Conservation (phyloP, 78 protist species). For the Dictyostelium citrinum region DNA sequence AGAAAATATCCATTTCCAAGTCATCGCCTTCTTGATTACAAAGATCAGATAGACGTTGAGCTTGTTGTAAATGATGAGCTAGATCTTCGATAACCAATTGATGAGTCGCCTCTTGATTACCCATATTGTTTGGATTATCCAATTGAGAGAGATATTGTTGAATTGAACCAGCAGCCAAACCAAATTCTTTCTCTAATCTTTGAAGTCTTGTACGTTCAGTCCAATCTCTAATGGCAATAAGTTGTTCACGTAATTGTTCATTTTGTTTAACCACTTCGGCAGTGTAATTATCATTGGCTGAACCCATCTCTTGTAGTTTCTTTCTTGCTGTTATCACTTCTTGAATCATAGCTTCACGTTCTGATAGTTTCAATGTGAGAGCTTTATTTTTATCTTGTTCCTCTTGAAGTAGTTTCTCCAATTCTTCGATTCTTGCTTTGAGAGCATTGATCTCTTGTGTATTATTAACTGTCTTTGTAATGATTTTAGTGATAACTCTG, state of each 20-base stretch:
- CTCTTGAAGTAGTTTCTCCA: constrained; percentile 56
- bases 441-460: constrained; percentile 57
- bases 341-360: constrained; percentile 67
- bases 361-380: constrained; percentile 24
- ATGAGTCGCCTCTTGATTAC: constrained; percentile 75
- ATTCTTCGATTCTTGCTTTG: constrained; percentile 62
- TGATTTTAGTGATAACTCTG: constrained; percentile 70
- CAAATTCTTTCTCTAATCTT: constrained; percentile 56
- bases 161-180: neutral
- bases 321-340: constrained; percentile 47
- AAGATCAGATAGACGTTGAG: neutral
- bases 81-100: constrained; percentile 59
- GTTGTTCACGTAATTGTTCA: constrained; percentile 66
- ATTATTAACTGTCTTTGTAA: constrained; percentile 50
- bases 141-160: constrained; percentile 2
- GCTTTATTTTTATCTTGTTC: constrained; percentile 73
- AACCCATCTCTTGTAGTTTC: constrained; percentile 34
- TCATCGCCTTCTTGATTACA: constrained; percentile 49
- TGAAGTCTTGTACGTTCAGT: constrained; percentile 35
- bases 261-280: constrained; percentile 71
- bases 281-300: constrained; percentile 27
- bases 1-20: constrained; percentile 57
- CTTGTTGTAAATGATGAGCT: constrained; percentile 33
- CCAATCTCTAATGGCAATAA: constrained; percentile 47
- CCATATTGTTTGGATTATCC: constrained; percentile 77